These are phyloP conservation scores for Gracilaria domingensis DNA, from an alignment of 23 red algal genomes.

Conservation along the genomic window DNA sequence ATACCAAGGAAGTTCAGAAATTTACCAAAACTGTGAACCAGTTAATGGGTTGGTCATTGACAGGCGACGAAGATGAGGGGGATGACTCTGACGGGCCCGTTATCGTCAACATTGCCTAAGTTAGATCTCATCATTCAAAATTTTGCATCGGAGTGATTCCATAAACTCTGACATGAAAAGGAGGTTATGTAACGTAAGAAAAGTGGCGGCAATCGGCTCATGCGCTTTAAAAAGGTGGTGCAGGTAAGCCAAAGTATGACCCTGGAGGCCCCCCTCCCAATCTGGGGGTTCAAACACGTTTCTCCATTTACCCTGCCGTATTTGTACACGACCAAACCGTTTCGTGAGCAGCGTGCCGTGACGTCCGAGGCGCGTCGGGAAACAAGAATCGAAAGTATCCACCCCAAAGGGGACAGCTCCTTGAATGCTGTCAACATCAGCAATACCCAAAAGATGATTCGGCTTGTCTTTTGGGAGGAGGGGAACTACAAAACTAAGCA, in stretches of 20 bases:
- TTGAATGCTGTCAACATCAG: constrained; percentile 94
- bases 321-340: constrained; percentile 76
- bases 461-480: constrained; percentile 76
- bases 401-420: constrained; percentile 92
- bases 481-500: constrained; percentile 90
- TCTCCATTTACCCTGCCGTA: constrained; percentile 83
- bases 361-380: constrained; percentile 92
- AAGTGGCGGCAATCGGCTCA: constrained; percentile 90
- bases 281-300: constrained; percentile 84
- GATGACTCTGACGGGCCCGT: constrained; percentile 38
- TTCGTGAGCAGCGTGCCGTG: constrained; percentile 96
- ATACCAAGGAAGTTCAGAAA: neutral
- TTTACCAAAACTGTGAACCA: constrained; percentile 23
- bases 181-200: constrained; percentile 96
- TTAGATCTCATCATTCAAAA: constrained; percentile 85
- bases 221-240: constrained; percentile 93
- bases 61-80: constrained; percentile 15
- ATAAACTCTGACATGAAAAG: constrained; percentile 91
- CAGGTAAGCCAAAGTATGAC: constrained; percentile 93
- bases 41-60: constrained; percentile 35
- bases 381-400: constrained; percentile 99
- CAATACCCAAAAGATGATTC: constrained; percentile 97
- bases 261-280: constrained; percentile 71
- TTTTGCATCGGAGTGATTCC: constrained; percentile 73
- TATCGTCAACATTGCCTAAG: neutral